Conservation (phyloP, 2,329 filamentous ascomycete genomes). For the Phyllachora maydis region DNA sequence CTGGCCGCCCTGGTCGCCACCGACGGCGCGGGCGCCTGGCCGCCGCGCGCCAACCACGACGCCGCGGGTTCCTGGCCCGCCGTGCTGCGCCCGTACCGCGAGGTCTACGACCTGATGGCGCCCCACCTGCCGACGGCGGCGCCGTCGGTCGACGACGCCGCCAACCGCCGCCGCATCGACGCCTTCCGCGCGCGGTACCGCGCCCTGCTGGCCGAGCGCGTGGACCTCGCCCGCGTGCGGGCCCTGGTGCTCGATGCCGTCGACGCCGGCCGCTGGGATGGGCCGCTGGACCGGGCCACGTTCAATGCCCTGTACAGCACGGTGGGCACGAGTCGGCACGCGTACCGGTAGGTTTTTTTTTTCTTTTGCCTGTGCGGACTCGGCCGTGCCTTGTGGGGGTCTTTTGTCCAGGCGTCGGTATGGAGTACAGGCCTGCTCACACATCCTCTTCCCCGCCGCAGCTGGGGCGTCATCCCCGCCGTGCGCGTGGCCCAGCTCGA, state of each 20-base stretch:
- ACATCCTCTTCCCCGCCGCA: not conserved
- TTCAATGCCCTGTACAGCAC: slow-evolving; percentile 14
- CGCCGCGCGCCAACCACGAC: slow-evolving; percentile 4
- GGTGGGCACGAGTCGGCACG: slow-evolving; percentile 11
- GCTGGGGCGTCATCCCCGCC: slow-evolving; percentile 14
- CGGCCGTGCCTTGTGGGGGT: too few species aligned
- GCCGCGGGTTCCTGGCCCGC: slow-evolving; percentile 8
- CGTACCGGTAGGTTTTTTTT: slow-evolving; percentile 11
- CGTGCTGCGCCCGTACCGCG: slow-evolving; percentile 10
- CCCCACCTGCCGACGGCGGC: slow-evolving; percentile 7
- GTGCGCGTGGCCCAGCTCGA: slow-evolving; percentile 13
- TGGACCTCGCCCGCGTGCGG: slow-evolving; percentile 8
- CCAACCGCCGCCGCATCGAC: slow-evolving; percentile 6
- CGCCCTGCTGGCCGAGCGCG: slow-evolving; percentile 6
- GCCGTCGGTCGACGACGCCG: slow-evolving; percentile 8
- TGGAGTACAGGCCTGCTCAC: not conserved
- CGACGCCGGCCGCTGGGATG: slow-evolving; percentile 8
- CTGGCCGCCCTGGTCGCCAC: slow-evolving; percentile 4
- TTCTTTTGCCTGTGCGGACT: too few species aligned
- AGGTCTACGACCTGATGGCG: slow-evolving; percentile 10
- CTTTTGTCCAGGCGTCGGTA: too few species aligned
- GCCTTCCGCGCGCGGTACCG: slow-evolving; percentile 6
- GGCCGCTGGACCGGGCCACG: slow-evolving; percentile 8
- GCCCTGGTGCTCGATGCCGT: slow-evolving; percentile 5
- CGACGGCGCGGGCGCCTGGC: slow-evolving; percentile 7